Percentiles rank a stretch among this genome's conserved stretches.
Conservation (phyloP, 2,329 filamentous ascomycete species). For the Capronia epimyces region DNA sequence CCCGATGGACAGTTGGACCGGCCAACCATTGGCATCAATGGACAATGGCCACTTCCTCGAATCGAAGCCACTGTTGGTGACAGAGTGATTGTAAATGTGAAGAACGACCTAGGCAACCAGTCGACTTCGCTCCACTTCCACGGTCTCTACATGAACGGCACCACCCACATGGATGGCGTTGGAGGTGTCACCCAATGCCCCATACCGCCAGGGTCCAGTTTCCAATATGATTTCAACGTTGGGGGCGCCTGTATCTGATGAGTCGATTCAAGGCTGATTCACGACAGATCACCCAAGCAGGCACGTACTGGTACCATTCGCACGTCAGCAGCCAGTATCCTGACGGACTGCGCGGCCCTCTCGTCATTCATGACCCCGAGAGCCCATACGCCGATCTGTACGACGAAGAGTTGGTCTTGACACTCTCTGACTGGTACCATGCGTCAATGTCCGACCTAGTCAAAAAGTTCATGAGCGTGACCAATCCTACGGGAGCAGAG, state of each 20-base stretch:
- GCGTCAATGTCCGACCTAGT: conserved; percentile 49
- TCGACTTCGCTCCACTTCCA: conserved; percentile 54
- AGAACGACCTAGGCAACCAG: conserved; percentile 38
- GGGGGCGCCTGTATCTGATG: background rate
- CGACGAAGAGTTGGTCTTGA: conserved; percentile 60
- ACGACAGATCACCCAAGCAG: conserved; percentile 54
- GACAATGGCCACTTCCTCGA: conserved; percentile 66
- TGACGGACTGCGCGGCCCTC: conserved; percentile 60
- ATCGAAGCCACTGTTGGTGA: conserved; percentile 38
- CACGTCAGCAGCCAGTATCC: conserved; percentile 64
- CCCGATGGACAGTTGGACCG: conserved; percentile 63
- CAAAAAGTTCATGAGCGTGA: conserved; percentile 43
- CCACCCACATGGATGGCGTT: conserved; percentile 66
- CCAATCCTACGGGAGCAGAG: conserved; percentile 51
- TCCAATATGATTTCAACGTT: conserved; percentile 66
- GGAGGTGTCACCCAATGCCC: conserved; percentile 61
- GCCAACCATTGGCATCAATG: conserved; percentile 71
- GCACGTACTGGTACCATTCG: conserved; percentile 76
- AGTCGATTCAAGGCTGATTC: conserved; percentile 13
- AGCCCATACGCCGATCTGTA: conserved; percentile 54
- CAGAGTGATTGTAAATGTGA: conserved; percentile 36
- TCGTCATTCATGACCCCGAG: conserved; percentile 60
- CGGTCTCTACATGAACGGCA: conserved; percentile 64
- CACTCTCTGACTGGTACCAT: conserved; percentile 69
- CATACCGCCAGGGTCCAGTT: conserved; percentile 58